Conservation (phyloP, 306 rosid genomes). For the Prunus campanulata region DNA sequence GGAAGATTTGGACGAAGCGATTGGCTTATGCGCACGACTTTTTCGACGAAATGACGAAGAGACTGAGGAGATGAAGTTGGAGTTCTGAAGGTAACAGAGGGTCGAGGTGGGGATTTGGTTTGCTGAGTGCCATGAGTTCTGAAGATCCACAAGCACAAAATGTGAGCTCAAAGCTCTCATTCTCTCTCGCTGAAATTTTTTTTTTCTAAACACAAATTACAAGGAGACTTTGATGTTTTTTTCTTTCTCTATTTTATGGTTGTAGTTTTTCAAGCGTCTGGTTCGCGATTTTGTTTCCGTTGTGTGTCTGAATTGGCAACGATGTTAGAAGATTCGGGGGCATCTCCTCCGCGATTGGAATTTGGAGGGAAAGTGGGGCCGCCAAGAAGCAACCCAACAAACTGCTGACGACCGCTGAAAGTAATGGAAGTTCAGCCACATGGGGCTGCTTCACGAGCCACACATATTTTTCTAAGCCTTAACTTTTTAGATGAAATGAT, state of each 20-base stretch:
- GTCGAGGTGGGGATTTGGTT: conserved; percentile 53
- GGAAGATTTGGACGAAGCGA: conserved; percentile 43
- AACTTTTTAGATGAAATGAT: too few species aligned
- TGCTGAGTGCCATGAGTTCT: conserved; percentile 49
- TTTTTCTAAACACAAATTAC: background rate
- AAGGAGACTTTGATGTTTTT: background rate
- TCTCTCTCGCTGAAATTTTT: background rate
- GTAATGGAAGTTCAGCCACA: conserved; percentile 13
- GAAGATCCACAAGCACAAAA: conserved; percentile 64
- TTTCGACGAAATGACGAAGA: conserved; percentile 57
- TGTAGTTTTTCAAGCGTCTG: background rate
- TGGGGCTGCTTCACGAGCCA: conserved; percentile 20
- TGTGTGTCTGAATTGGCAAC: background rate
- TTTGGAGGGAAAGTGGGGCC: conserved; percentile 45
- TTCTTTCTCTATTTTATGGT: background rate
- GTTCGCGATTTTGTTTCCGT: background rate
- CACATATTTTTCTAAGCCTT: background rate
- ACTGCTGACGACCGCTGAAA: conserved; percentile 24
- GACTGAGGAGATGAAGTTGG: conserved; percentile 38
- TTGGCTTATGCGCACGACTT: conserved; percentile 25
- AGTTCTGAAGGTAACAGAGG: conserved; percentile 37
- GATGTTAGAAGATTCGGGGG: conserved; percentile 60
- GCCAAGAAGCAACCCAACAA: background rate
- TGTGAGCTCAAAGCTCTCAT: conserved; percentile 75
- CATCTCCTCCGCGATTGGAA: conserved; percentile 45